phyloP scores from a whole-genome alignment of 2,329 filamentous ascomycete genomes.

The Colletotrichum falcatum region DNA sequence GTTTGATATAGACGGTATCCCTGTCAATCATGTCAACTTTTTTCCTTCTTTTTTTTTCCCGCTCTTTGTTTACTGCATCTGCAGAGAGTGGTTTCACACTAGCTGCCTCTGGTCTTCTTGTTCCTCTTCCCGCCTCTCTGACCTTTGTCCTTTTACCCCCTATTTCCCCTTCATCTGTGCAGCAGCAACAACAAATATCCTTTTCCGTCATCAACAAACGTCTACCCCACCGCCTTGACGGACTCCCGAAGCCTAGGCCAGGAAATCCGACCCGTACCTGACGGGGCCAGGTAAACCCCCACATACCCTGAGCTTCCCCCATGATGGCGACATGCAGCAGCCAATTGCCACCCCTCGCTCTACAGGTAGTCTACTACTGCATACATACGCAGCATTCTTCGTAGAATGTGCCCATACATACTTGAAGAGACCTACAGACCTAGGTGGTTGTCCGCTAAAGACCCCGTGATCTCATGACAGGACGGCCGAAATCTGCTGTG shows the following conservation, averaged over 20 bases:
- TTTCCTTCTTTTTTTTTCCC: neutral
- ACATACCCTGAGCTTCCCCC: neutral
- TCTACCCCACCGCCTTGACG: constrained; percentile 12
- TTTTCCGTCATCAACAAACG: neutral
- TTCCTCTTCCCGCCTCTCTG: neutral
- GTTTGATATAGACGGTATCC: constrained; percentile 22
- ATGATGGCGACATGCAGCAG: constrained; percentile 24
- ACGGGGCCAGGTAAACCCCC: neutral
- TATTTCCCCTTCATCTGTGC: constrained; percentile 3
- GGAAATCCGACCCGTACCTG: neutral
- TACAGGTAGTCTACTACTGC: no score
- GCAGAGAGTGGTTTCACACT: neutral
- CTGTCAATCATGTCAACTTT: constrained; percentile 20
- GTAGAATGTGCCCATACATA: neutral
- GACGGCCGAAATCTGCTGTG: constrained; percentile 34
- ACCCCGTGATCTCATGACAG: neutral
- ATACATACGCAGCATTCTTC: neutral
- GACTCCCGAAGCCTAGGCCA: constrained; percentile 7
- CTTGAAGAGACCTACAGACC: neutral
- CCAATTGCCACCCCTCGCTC: constrained; percentile 24
- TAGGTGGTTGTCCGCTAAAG: neutral
- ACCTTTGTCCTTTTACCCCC: neutral
- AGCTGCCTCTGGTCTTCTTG: neutral
- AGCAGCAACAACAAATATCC: neutral
- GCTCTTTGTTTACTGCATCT: neutral